Evolutionary conservation across 2,329 filamentous ascomycete genomes (phyloP).

Genomic region (Aureobasidium uvarum): DNA sequence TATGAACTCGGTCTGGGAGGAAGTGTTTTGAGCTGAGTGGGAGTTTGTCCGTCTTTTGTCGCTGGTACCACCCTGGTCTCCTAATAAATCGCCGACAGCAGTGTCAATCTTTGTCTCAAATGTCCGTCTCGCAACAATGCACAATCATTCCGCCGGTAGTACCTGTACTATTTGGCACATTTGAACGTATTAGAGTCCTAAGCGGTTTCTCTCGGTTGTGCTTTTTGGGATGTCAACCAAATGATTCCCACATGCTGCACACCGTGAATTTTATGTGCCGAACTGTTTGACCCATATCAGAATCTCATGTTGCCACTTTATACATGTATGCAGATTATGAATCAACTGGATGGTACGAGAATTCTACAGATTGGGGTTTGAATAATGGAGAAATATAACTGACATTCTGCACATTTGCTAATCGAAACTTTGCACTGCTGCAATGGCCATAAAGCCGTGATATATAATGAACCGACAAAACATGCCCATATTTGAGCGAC

Average conservation of each 20-base stretch:
- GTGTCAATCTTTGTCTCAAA: not conserved
- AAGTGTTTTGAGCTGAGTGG: slow-evolving; percentile 1
- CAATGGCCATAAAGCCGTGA: not conserved
- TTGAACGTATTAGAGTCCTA: too few relatives aligned
- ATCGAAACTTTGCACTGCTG: not conserved
- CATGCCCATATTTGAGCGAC: not conserved
- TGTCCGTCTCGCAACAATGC: not conserved
- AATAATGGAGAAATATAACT: not conserved
- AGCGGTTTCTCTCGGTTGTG: too few relatives aligned
- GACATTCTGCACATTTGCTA: not conserved
- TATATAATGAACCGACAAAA: slow-evolving; percentile 1
- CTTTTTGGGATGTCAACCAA: too few relatives aligned
- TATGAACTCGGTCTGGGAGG: not conserved
- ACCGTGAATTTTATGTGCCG: too few relatives aligned
- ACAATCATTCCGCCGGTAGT: too few relatives aligned
- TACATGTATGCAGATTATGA: not conserved
- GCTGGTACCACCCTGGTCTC: not conserved
- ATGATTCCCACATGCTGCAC: too few relatives aligned
- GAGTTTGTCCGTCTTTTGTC: too few relatives aligned
- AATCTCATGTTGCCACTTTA: not conserved
- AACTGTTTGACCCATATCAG: too few relatives aligned
- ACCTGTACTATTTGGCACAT: too few relatives aligned
- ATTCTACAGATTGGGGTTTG: not conserved
- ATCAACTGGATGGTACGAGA: not conserved
- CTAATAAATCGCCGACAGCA: not conserved